phyloP scores from a whole-genome alignment of 1,284 basidiomycete genomes.

The Sanghuangporus baumii region DNA sequence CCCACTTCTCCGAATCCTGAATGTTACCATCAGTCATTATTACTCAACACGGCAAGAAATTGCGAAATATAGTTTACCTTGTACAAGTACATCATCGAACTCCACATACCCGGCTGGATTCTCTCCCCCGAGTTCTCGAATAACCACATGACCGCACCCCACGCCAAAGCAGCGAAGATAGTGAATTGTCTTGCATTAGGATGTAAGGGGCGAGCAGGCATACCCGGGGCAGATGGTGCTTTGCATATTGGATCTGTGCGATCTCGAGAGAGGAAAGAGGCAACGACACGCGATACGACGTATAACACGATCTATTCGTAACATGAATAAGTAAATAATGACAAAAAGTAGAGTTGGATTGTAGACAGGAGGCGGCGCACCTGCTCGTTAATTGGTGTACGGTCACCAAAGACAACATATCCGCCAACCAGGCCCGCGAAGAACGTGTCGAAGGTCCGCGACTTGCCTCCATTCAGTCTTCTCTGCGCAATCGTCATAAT shows the following conservation, averaged over 20 bases:
- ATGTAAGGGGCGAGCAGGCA: slow-evolving; percentile 61
- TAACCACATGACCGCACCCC: slow-evolving; percentile 98
- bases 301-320: slow-evolving; percentile 86
- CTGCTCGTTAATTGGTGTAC: slow-evolving; percentile 98
- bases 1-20: slow-evolving; percentile 72
- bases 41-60: not conserved
- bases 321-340: slow-evolving; percentile 17
- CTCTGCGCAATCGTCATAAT: slow-evolving; percentile 76
- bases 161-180: slow-evolving; percentile 83
- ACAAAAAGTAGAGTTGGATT: not conserved
- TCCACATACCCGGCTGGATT: slow-evolving; percentile 92
- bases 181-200: slow-evolving; percentile 82
- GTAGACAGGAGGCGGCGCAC: slow-evolving; percentile 38
- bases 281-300: slow-evolving; percentile 83
- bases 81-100: slow-evolving; percentile 78
- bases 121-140: slow-evolving; percentile 84
- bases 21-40: not conserved
- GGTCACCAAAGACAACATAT: slow-evolving; percentile 89
- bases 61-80: slow-evolving; percentile 19
- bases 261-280: slow-evolving; percentile 81
- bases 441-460: slow-evolving; percentile 80
- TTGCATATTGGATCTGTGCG: slow-evolving; percentile 33
- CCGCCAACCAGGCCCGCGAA: slow-evolving; percentile 91
- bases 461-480: slow-evolving; percentile 77
- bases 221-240: slow-evolving; percentile 29